Base-by-base conservation (phyloP, 108 stramenopile species). In the Stephanodiscus minutulus region DNA sequence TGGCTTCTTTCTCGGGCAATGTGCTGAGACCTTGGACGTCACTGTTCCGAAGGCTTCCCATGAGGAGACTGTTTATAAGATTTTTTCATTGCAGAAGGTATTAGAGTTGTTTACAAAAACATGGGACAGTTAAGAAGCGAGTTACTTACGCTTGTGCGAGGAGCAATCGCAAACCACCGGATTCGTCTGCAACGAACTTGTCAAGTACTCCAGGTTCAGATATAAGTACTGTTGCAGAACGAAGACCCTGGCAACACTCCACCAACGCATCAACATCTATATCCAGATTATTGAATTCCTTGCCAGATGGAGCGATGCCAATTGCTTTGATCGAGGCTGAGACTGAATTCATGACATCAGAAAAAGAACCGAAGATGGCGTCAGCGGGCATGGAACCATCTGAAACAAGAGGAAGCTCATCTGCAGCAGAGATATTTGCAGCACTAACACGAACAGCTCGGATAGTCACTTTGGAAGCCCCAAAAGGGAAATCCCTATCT, bases 391-490 rank as follows among this genome's bases (percentile, higher is more conserved):
- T 57, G 15, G 54, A 22, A 57, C 75, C 77, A 50, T 82, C 77
- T 9, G 90, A 13, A 61, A 63, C 61, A 17, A 93, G 66, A 46
- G 84, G 83, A 24, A 88, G 75, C 72, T 90, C 88, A 66, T 88
- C 78, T 31, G 84, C 87, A 29, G 77, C 68, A 24, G 82, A 77
- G 24, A 90, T 68, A 58, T 93, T 87, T 25, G 81, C 35, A 50
- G 87, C 66, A 21, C 76, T 84, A n/a, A 83, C 77, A 48, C 89
- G 86, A 13, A 90, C 53, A 21, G 89, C 92, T 41, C 92, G 71
- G 13, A 86, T 82, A 44, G 87, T 86, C 43, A 90, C 52, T 29
- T 24, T 73, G 71, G 41, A 47, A 31, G 22, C 64, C 29, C 53
- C 33, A 13, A 33, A 43, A 53, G 15, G 22, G 17, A 43, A 18